Conservation (phyloP, 2,329 filamentous ascomycete species). For the Cercospora sojina region DNA sequence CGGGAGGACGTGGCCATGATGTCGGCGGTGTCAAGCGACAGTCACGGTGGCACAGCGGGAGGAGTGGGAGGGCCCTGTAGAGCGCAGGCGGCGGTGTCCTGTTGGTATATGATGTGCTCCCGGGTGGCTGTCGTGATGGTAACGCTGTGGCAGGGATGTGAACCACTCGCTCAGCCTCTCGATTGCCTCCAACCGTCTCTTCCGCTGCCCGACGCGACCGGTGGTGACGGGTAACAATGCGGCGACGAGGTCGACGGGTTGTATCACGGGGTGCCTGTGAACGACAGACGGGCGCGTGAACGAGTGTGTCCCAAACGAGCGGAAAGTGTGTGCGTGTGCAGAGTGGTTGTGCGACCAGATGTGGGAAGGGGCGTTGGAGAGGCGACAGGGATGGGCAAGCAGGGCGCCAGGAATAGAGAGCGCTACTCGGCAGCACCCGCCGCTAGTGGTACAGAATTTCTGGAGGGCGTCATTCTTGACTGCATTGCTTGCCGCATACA, state of each 20-base stretch:
- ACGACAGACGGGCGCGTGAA: background rate
- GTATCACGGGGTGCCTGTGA: background rate
- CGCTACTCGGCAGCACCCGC: background rate
- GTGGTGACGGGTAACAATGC: background rate
- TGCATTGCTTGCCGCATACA: background rate
- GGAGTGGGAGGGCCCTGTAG: constrained; percentile 2
- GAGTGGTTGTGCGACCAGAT: background rate
- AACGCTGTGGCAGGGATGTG: constrained; percentile 12
- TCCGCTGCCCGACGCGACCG: background rate
- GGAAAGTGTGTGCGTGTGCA: background rate
- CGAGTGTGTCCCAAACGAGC: constrained; percentile 4
- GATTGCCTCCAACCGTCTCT: background rate
- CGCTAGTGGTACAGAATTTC: constrained; percentile 1
- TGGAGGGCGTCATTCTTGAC: background rate
- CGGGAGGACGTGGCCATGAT: constrained; percentile 14
- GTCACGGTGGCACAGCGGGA: constrained; percentile 12
- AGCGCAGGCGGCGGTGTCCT: background rate
- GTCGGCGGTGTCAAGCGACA: background rate
- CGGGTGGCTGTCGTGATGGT: constrained; percentile 12
- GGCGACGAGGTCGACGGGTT: background rate
- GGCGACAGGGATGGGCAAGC: background rate
- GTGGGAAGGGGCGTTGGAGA: constrained; percentile 5
- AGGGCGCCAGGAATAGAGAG: background rate
- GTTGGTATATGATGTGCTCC: constrained; percentile 12
- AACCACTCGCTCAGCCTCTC: constrained; percentile 5